Conservation (phyloP, 2,329 filamentous ascomycete species). For the Malbranchea zuffiana region DNA sequence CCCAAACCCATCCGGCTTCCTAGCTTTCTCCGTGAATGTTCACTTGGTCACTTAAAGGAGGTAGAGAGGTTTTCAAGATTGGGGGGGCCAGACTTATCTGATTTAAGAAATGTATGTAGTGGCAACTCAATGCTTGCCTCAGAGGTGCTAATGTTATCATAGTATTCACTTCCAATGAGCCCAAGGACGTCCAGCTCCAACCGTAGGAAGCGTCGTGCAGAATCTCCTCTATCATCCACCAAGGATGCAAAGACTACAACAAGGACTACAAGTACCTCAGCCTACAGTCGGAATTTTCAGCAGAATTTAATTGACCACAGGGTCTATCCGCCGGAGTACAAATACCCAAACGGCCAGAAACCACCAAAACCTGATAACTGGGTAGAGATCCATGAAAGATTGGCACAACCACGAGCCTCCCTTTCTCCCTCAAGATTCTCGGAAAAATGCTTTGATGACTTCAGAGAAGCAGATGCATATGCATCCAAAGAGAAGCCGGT, state of each 20-base stretch:
- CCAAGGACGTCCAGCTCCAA: slow-evolving; percentile 1
- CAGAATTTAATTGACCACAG: slow-evolving; percentile 28
- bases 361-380: slow-evolving; percentile 24
- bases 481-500: slow-evolving; percentile 28
- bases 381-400: slow-evolving; percentile 21
- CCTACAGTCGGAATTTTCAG: slow-evolving; percentile 28
- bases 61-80: slow-evolving; percentile 11
- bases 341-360: slow-evolving; percentile 17
- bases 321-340: slow-evolving; percentile 23
- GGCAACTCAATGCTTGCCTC: not conserved
- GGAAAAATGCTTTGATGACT: slow-evolving; percentile 21
- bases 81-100: slow-evolving; percentile 12
- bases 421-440: slow-evolving; percentile 30
- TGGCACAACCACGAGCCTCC: slow-evolving; percentile 23
- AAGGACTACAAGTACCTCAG: slow-evolving; percentile 9
- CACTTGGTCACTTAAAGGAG: not conserved
- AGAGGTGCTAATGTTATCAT: not conserved
- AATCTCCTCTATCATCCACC: slow-evolving; percentile 3
- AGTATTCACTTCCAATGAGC: slow-evolving; percentile 3
- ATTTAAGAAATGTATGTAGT: slow-evolving; percentile 14
- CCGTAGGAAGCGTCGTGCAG: slow-evolving; percentile 8
- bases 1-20: slow-evolving; percentile 2
- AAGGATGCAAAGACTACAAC: not conserved
- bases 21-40: slow-evolving; percentile 4
- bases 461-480: slow-evolving; percentile 20